Evolutionary conservation across 352 stramenopile species (phyloP), one percentile per base, ranked within the genome.

Genomic region (Globisporangium rhizosaccharum): DNA sequence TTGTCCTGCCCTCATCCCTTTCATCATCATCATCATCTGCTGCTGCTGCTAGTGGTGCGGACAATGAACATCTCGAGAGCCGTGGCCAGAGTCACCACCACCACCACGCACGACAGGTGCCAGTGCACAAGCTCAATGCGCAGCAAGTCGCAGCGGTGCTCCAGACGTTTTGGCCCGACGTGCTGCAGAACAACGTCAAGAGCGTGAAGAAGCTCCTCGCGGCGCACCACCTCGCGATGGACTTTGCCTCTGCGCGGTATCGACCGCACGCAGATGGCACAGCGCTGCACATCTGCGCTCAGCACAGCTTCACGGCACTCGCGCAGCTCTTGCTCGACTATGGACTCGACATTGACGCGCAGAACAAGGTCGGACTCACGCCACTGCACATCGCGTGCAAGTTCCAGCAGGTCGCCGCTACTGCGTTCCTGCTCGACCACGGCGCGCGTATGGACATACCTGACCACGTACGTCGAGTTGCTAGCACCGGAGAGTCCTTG

Each of bases 311-410:
- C 25, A 36, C 75, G 20, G 44, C 44, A 3, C 71, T 72, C 30
- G 78, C 75, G 18, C 66, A 70, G 53, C 46, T 85, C 58, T 55
- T 86, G 56, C 60, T 88, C 37, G 72, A 73, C 14, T 54, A 71
- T 25, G 62, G 59, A 2, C 54, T 86, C 18, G 56, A 75, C 26
- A 42, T 79, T 26, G 65, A 70, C 20, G 53, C 59, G 18, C 72
- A 70, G 28, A 85, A 85, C 61, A 88, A 83, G 64, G 75, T 86
- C 11, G 75, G 78, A 2, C 75, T 72, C 18, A 86, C 78, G 26
- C 64, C 78, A 9, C 53, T 88, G 20, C 73, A 88, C 44, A 63
- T 88, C 9, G 78, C 78, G 11, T 85, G 78, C 60, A 82, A 82
- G 51, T 83, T 74, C 18, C 66, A 69, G 3, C 66, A 85, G 25